phyloP scores from a whole-genome alignment of 495 filamentous ascomycete genomes.

The Penicillium atrosanguineum region DNA sequence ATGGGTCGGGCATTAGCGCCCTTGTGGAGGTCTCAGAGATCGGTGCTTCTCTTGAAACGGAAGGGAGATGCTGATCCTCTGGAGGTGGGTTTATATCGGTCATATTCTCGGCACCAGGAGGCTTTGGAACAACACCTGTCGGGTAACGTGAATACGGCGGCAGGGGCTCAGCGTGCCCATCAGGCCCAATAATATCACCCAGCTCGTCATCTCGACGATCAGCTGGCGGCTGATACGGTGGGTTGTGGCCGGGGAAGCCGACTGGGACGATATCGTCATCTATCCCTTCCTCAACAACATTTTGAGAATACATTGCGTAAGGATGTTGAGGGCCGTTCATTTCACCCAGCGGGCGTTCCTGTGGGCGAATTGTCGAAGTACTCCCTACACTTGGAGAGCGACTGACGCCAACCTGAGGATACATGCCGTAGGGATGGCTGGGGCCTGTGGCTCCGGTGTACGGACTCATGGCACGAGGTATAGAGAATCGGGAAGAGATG shows the following conservation, averaged over 20 bases:
- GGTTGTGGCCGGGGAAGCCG: constrained; percentile 67
- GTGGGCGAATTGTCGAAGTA: constrained; percentile 54
- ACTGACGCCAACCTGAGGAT: constrained; percentile 51
- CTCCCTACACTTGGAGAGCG: constrained; percentile 66
- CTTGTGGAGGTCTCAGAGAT: constrained; percentile 50
- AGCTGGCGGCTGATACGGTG: constrained; percentile 64
- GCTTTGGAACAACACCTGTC: constrained; percentile 49
- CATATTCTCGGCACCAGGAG: constrained; percentile 25
- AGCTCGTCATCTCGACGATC: constrained; percentile 81
- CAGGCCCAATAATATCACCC: constrained; percentile 82
- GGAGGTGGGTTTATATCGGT: constrained; percentile 19
- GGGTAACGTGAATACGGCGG: constrained; percentile 86
- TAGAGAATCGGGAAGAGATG: constrained; percentile 43
- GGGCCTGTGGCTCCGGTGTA: constrained; percentile 55
- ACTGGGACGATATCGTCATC: constrained; percentile 57
- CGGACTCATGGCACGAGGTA: constrained; percentile 48
- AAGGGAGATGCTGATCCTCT: constrained; percentile 24
- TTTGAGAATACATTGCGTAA: constrained; percentile 82
- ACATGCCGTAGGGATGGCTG: constrained; percentile 57
- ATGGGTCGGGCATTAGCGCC: constrained; percentile 23
- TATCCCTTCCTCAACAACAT: constrained; percentile 56
- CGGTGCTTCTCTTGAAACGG: constrained; percentile 21
- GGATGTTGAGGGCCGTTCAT: constrained; percentile 77
- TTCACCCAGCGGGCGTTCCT: constrained; percentile 60
- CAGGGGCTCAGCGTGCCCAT: constrained; percentile 85